A percentile compares a stretch with the other conserved stretches of the same genome.
Evolutionary conservation across 495 filamentous ascomycete genomes (phyloP).

Genomic region (Paragyromitra xinjiangensis): DNA sequence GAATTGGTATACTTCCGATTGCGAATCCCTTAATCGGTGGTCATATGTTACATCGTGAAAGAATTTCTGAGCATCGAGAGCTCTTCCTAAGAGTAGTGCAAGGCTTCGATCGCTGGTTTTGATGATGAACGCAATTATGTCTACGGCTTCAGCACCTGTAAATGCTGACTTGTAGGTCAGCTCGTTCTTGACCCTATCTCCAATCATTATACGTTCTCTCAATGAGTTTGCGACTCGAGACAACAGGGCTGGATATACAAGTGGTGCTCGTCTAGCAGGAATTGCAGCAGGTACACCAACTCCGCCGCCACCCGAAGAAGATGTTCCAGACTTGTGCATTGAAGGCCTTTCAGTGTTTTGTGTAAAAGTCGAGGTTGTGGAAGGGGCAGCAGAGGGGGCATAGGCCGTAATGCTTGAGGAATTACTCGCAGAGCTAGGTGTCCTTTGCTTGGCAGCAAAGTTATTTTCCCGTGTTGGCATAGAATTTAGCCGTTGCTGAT

Average conservation of each 20-base stretch:
- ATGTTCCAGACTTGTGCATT: constrained; percentile 51
- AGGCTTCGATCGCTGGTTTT: constrained; percentile 95
- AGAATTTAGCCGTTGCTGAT: constrained; percentile 55
- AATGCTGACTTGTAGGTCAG: constrained; percentile 97
- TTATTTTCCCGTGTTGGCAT: constrained; percentile 54
- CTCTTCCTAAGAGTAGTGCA: constrained; percentile 89
- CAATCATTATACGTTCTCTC: constrained; percentile 79
- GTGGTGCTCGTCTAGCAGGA: constrained; percentile 65
- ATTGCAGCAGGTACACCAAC: constrained; percentile 32
- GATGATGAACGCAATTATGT: constrained; percentile 92
- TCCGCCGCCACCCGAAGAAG: constrained; percentile 35
- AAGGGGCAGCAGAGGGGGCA: constrained; percentile 44
- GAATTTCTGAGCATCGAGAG: constrained; percentile 97
- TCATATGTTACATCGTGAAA: constrained; percentile 99
- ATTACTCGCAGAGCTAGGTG: constrained; percentile 56
- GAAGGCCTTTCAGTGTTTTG: constrained; percentile 50
- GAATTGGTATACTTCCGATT: constrained; percentile 94
- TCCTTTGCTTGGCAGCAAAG: constrained; percentile 54
- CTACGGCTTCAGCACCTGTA: constrained; percentile 91
- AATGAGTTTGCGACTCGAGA: constrained; percentile 92
- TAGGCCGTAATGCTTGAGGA: constrained; percentile 54
- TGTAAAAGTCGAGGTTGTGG: constrained; percentile 46
- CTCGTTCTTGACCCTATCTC: constrained; percentile 94
- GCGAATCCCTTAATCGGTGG: constrained; percentile 89
- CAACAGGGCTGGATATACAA: constrained; percentile 92